Conservation (phyloP, 192 early-diverging fungal species). For the Entophlyctis helioformis region DNA sequence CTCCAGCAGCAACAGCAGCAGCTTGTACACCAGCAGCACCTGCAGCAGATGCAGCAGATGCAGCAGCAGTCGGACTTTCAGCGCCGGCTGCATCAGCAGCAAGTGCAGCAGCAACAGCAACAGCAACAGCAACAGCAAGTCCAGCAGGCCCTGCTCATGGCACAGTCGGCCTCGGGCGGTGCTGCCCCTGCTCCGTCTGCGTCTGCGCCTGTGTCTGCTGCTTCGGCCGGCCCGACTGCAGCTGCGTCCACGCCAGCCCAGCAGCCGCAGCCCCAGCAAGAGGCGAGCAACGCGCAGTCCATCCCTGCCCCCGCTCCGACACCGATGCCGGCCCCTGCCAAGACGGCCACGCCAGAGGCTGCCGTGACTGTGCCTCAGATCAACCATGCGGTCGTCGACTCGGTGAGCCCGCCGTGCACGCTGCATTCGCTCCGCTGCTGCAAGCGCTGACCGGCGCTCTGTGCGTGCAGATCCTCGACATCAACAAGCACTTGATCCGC, state of each 20-base stretch:
- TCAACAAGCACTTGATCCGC: conserved; percentile 47
- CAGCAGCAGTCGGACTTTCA: background rate
- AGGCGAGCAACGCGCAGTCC: background rate
- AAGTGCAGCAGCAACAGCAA: background rate
- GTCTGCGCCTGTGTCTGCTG: background rate
- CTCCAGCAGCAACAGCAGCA: background rate
- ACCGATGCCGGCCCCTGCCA: background rate
- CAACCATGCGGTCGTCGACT: no score
- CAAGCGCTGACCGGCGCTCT: no score
- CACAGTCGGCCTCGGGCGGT: no score
- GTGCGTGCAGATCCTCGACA: conserved; percentile 33
- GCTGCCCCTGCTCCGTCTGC: no score
- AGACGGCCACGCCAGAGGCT: background rate
- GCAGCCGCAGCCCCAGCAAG: background rate
- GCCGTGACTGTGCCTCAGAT: no score
- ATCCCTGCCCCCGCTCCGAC: no score
- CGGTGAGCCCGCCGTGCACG: no score
- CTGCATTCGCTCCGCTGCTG: no score
- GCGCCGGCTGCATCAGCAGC: conserved; percentile 3
- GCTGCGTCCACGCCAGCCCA: background rate
- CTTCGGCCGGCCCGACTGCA: background rate
- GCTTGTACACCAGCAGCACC: background rate
- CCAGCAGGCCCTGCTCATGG: no score
- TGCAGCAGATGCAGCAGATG: background rate
- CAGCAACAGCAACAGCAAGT: background rate